Evolutionary conservation across 148 eudicot species (phyloP), one percentile per base, ranked within the genome.

Genomic region (Beta vulgaris): DNA sequence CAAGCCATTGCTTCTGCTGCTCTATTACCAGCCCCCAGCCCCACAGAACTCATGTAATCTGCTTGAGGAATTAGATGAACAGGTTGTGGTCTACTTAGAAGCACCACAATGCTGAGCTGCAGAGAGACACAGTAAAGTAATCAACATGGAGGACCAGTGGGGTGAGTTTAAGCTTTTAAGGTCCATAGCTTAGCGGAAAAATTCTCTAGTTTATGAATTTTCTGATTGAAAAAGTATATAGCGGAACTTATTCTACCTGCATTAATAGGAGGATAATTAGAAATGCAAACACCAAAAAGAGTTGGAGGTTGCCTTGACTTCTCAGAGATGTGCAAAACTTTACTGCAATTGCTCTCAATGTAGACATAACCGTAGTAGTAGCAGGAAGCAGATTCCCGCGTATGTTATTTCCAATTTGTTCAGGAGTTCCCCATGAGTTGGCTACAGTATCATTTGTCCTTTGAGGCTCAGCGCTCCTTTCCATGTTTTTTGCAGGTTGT

Each of bases 91-190:
- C 91, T 88, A 65, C 83, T 82, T 76, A 94, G 63, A 60, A 94
- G 82, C 65, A 91, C 88, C 9, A 91, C 90, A 44, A 94, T 90
- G 87, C 96, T 92, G 63, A 94, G 81, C 98, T 94, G 89, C 86
- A 82, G 40, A 10, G 67, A 72, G 43, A 25, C 26, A 73, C 37
- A 44, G 26, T 53, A 71, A 21, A 35, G 36, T 46, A 49, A n/a
- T 73, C 49, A 49, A 12, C 25, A n/a, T n/a, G n/a, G 29, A 36
- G 31, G 21, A 44, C 11, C 26, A 76, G 49, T 15, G 34, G 49
- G 37, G 21, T 42, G 8, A 39, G 43, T 12, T 3, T 32, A 59
- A 10, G 31, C 19, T 3, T 46, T 48, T 14, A 48, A 9, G 64
- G 21, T 1, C 29, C 0, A 51, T 73, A 53, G 10, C 26, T 39